These are phyloP conservation scores for Colletotrichum shisoi DNA, from an alignment of 2,329 filamentous ascomycete genomes.

Conservation along the genomic window DNA sequence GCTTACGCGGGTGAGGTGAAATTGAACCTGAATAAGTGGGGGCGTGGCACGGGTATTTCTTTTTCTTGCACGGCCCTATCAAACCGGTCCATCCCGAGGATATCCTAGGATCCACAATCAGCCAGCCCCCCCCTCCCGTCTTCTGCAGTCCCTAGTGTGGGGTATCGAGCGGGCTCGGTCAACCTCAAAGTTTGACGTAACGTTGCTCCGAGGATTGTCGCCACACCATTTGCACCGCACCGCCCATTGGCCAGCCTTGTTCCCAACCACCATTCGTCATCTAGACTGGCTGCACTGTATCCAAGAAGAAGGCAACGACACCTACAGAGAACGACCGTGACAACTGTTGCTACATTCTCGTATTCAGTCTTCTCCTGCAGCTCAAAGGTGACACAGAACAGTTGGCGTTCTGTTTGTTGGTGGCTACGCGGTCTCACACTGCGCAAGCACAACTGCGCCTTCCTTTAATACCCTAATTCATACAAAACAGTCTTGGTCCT, in stretches of 20 bases:
- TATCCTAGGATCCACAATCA: slow-evolving; percentile 12
- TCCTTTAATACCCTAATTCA: slow-evolving; percentile 5
- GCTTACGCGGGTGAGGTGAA: no score
- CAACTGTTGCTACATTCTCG: slow-evolving; percentile 8
- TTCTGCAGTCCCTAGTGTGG: slow-evolving; percentile 15
- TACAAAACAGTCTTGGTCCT: slow-evolving; percentile 16
- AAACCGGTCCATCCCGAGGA: slow-evolving; percentile 13
- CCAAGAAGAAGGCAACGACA: background rate
- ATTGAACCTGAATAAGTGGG: no score
- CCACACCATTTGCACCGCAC: slow-evolving; percentile 15
- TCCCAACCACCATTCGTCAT: slow-evolving; percentile 31
- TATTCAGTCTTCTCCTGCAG: slow-evolving; percentile 19
- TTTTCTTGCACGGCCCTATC: slow-evolving; percentile 5
- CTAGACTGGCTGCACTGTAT: slow-evolving; percentile 7
- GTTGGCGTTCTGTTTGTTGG: slow-evolving; percentile 3
- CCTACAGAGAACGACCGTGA: background rate
- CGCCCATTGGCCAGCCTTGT: slow-evolving; percentile 15
- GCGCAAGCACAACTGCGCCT: slow-evolving; percentile 8
- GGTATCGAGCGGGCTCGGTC: slow-evolving; percentile 15
- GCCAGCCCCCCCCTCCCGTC: slow-evolving; percentile 34
- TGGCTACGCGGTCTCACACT: slow-evolving; percentile 10
- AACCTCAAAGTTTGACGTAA: slow-evolving; percentile 34
- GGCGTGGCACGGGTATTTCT: no score
- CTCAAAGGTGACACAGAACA: slow-evolving; percentile 16
- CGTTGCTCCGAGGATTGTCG: slow-evolving; percentile 27